Base-by-base conservation (phyloP, 1,139 yeast species). In the Zygotorulaspora mrakii region DNA sequence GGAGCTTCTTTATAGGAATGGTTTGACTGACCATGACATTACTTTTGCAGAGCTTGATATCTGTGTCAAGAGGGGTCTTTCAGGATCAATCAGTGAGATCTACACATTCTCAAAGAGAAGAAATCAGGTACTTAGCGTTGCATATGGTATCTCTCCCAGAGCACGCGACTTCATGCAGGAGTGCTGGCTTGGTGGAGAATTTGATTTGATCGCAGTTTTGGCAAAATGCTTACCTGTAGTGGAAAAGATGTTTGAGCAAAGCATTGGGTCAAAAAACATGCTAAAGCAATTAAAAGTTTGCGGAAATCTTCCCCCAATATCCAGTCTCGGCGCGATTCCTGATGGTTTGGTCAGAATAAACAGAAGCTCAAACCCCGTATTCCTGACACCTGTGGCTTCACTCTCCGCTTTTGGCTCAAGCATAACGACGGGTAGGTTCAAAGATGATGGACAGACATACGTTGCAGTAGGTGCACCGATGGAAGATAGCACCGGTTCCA, bases 1-100 rank as follows among this genome's bases (percentile, higher is more conserved):
- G 57, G 62, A 17, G 47, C 63, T 11, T 40, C 53, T 20, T 39
- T 54, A 8, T 39, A 57, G 31, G 50, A 55, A 40, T 8, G 54
- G 51, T 8, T 31, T 47, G 5, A 18, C 31, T 1, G 21, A 35
- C n/a, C 26, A 31, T 8, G 25, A 39, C 5, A 45, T 51, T 13
- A 33, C 38, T 13, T 51, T 42, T 32, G 14, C 45, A 22, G 47
- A 49, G 20, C 46, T 76, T 5, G 59, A 59, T 7, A 60, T 67
- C 38, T 77, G 83, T 55, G 68, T 76, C 68, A 47, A 64, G 5
- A 58, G 80, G 32, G 84, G 84, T 0, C 57, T 64, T 31, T 64
- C 74, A 0, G 83, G 54, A 6, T 29, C 46, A 3, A 26, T 40
- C 5, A 41, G 49, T 14, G 59, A 54, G 36, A 32, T 52, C 4